phyloP scores from a whole-genome alignment of 1,284 basidiomycete species.

The Cryptococcus amylolentus region DNA sequence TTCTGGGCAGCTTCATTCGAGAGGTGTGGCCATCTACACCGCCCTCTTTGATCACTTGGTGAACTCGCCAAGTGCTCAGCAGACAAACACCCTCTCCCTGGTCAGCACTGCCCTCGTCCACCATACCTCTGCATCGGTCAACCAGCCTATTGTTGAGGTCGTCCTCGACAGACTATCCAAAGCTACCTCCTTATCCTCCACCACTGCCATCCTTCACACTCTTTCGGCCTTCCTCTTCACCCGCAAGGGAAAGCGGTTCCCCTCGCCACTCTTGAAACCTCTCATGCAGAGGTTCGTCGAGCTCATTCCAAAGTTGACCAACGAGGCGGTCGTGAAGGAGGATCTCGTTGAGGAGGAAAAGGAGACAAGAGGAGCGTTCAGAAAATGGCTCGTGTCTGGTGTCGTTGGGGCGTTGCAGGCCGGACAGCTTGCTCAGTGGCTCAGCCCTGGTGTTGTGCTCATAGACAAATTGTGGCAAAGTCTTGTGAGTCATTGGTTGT shows the following conservation, averaged over 20 bases:
- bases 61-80: conserved; percentile 34
- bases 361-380: conserved; percentile 18
- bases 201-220: conserved; percentile 26
- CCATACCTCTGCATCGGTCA: conserved; percentile 66
- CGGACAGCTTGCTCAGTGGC: conserved; percentile 48
- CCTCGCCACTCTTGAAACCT: conserved; percentile 51
- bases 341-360: background rate
- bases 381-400: conserved; percentile 26
- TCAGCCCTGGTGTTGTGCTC: conserved; percentile 46
- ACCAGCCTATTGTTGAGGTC: conserved; percentile 59
- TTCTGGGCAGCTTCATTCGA: conserved; percentile 74
- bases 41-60: conserved; percentile 51
- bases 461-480: conserved; percentile 44
- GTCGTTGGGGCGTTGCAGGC: conserved; percentile 39
- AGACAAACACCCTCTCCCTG: conserved; percentile 44
- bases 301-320: conserved; percentile 14
- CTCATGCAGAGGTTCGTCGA: conserved; percentile 37
- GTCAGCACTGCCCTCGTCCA: conserved; percentile 73
- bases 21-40: conserved; percentile 61
- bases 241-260: conserved; percentile 52
- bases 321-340: conserved; percentile 7
- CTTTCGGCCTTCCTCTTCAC: conserved; percentile 52
- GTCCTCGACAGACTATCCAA: conserved; percentile 26
- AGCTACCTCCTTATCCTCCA: conserved; percentile 5
- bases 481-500: conserved; percentile 31